These are phyloP conservation scores for Diaporthe citriasiana DNA, from an alignment of 2,329 filamentous ascomycete species.

Conservation along the genomic window DNA sequence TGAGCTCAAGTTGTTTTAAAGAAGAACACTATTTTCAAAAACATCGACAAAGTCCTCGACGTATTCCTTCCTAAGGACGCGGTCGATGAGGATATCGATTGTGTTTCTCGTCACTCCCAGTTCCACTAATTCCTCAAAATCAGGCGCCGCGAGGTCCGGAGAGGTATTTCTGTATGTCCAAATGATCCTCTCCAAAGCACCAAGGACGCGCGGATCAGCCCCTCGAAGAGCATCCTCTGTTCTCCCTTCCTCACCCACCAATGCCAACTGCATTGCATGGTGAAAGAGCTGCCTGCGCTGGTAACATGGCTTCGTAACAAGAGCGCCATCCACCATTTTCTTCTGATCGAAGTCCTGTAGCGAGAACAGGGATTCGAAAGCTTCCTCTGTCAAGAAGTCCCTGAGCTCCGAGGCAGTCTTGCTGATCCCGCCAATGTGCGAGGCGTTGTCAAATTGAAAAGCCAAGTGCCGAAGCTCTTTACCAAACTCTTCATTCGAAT, in stretches of 20 bases:
- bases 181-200: too few relatives aligned
- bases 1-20: too few relatives aligned
- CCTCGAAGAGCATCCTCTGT: not conserved
- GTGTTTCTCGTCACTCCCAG: too few relatives aligned
- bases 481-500: not conserved
- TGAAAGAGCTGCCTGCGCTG: rapidly evolving
- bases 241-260: not conserved
- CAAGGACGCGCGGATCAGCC: too few relatives aligned
- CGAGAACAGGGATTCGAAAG: not conserved
- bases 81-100: too few relatives aligned
- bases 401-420: not conserved
- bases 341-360: not conserved
- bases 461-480: not conserved
- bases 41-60: too few relatives aligned
- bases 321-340: not conserved
- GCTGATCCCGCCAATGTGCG: not conserved
- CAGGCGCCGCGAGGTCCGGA: too few relatives aligned
- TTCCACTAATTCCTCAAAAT: not conserved
- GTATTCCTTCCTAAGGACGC: too few relatives aligned
- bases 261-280: rapidly evolving
- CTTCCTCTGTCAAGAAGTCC: not conserved
- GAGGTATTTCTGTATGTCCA: too few relatives aligned
- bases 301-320: rapidly evolving
- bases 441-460: not conserved
- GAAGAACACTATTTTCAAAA: too few relatives aligned